Percentiles rank a stretch among this genome's conserved stretches.
These are phyloP conservation scores for Phalaenopsis aphrodite DNA, from an alignment of 106 monocot species.

Conservation along the genomic window DNA sequence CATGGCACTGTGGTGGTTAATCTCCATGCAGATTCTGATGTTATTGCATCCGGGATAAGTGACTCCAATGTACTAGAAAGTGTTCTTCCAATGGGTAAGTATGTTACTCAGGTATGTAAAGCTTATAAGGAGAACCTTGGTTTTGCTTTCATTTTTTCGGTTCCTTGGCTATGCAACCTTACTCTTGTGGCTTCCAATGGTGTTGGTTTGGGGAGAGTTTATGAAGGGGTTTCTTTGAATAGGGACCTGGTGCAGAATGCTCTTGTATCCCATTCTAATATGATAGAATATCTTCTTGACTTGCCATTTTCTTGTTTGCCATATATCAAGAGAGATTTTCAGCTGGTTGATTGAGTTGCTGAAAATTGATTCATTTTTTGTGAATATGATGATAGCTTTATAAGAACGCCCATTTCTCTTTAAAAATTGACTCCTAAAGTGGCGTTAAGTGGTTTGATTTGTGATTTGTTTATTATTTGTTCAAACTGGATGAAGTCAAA, in stretches of 20 bases:
- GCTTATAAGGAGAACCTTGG: constrained; percentile 74
- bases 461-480: background rate
- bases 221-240: background rate
- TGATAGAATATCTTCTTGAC: constrained; percentile 48
- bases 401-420: background rate
- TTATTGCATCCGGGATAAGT: background rate
- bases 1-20: constrained; percentile 91
- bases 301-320: constrained; percentile 72
- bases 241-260: constrained; percentile 27
- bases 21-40: constrained; percentile 78
- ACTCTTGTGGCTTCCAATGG: constrained; percentile 66
- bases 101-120: constrained; percentile 57
- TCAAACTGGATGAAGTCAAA: background rate
- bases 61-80: constrained; percentile 3
- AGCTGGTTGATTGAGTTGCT: constrained; percentile 35
- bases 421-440: background rate
- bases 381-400: background rate
- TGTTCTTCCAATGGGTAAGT: constrained; percentile 64
- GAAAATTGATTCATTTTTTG: background rate
- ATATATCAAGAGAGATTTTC: constrained; percentile 67
- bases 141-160: constrained; percentile 51
- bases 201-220: constrained; percentile 9
- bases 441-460: no score
- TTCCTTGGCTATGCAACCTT: constrained; percentile 92
- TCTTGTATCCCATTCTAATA: constrained; percentile 36